phyloP scores from a whole-genome alignment of 2,329 filamentous ascomycete species.

The Aspergillus ruber region DNA sequence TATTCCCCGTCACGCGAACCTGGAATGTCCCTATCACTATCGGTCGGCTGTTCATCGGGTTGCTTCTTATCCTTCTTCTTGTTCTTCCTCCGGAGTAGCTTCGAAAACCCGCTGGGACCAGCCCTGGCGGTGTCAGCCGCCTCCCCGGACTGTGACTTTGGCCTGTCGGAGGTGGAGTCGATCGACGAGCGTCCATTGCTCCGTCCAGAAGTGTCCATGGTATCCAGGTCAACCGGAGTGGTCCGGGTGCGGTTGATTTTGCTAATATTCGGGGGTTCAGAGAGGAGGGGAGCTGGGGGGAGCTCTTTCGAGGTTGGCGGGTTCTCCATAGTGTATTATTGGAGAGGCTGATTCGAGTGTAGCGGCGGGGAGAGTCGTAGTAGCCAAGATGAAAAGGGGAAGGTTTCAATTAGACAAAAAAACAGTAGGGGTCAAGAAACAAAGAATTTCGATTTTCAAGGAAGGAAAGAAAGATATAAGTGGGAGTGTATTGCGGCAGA shows the following conservation, averaged over 20 bases:
- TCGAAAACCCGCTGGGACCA: slow-evolving; percentile 44
- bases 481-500: neutral
- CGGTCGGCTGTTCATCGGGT: slow-evolving; percentile 10
- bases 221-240: slow-evolving; percentile 28
- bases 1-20: slow-evolving; percentile 21
- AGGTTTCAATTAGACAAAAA: neutral
- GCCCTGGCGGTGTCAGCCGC: slow-evolving; percentile 31
- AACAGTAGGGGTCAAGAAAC: neutral
- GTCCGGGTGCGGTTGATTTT: slow-evolving; percentile 33
- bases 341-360: slow-evolving; percentile 1
- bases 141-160: slow-evolving; percentile 34
- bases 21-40: neutral
- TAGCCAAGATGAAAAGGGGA: neutral
- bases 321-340: slow-evolving; percentile 26
- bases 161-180: slow-evolving; percentile 32
- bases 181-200: slow-evolving; percentile 33
- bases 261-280: slow-evolving; percentile 30
- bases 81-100: slow-evolving; percentile 44
- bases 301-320: slow-evolving; percentile 18
- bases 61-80: slow-evolving; percentile 26
- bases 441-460: neutral
- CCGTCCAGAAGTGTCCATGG: slow-evolving; percentile 22
- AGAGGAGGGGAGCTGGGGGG: slow-evolving; percentile 20
- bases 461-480: neutral
- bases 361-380: neutral